phyloP scores from a whole-genome alignment of 1,139 yeast species.

The Yamadazyma sp. region DNA sequence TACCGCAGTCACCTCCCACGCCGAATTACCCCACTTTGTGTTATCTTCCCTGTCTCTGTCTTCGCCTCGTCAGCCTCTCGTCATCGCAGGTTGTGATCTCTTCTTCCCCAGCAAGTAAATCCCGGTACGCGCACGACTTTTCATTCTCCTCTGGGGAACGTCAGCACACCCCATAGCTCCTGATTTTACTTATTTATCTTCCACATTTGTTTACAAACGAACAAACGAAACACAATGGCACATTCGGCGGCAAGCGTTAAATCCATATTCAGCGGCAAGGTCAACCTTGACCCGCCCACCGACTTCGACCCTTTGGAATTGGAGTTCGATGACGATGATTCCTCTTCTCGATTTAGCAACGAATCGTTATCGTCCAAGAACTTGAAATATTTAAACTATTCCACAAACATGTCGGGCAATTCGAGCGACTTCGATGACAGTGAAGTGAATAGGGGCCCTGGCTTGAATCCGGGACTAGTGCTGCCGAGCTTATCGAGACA shows the following conservation, averaged over 20 bases:
- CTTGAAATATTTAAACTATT: constrained; percentile 15
- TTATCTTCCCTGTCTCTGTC: no score
- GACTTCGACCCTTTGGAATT: constrained; percentile 22
- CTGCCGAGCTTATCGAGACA: constrained; percentile 46
- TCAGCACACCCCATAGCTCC: no score
- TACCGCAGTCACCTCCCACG: no score
- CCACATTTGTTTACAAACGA: no score
- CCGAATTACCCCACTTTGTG: no score
- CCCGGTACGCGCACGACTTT: background rate
- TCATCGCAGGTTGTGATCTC: no score
- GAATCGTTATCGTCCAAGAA: constrained; percentile 25
- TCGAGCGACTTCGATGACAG: constrained; percentile 23
- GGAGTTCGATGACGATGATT: constrained; percentile 14
- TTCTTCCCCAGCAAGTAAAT: background rate
- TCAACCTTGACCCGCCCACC: constrained; percentile 29
- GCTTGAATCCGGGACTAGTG: constrained; percentile 9
- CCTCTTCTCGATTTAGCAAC: constrained; percentile 18
- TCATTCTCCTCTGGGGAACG: no score
- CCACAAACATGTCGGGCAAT: constrained; percentile 27
- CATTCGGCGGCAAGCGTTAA: constrained; percentile 47
- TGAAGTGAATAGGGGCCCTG: constrained; percentile 15
- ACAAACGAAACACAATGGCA: constrained; percentile 35
- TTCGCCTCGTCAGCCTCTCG: no score
- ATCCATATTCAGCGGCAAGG: constrained; percentile 40
- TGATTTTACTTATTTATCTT: no score